These are phyloP conservation scores for Salix brachista DNA, from an alignment of 345 rosid species.

Conservation along the genomic window DNA sequence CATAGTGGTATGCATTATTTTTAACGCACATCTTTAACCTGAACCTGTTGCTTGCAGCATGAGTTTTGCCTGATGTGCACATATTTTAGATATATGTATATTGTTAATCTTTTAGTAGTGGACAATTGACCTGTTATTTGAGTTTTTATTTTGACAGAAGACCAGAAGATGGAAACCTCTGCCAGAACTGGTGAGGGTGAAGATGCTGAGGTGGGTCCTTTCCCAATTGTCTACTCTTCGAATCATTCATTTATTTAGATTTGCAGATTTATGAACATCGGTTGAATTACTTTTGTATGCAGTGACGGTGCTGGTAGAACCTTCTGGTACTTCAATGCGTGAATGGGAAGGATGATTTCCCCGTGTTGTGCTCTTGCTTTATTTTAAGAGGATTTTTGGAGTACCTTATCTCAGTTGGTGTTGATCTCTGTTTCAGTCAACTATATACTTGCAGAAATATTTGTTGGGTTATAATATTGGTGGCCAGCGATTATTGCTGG, in stretches of 20 bases:
- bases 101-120: neutral
- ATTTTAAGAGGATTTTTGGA: neutral
- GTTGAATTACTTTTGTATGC: neutral
- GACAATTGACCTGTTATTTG: neutral
- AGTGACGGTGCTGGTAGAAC: neutral
- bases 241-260: neutral
- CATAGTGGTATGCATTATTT: neutral
- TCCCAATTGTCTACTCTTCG: neutral
- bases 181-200: slow-evolving; percentile 7
- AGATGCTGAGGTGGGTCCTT: slow-evolving; percentile 20
- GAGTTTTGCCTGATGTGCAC: neutral
- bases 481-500: neutral
- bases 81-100: neutral
- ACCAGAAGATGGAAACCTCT: slow-evolving; percentile 19
- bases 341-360: slow-evolving; percentile 11
- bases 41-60: neutral
- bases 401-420: slow-evolving; percentile 11
- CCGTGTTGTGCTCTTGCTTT: slow-evolving; percentile 4
- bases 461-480: slow-evolving; percentile 3
- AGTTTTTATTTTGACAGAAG: slow-evolving; percentile 8
- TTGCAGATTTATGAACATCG: neutral
- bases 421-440: slow-evolving; percentile 1
- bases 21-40: neutral
- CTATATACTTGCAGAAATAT: slow-evolving; percentile 1
- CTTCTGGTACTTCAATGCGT: neutral